Evolutionary conservation across 768 basidiomycete species (phyloP), one percentile per base, ranked within the genome.

Genomic region (Chalciporus sphaerocephalus): DNA sequence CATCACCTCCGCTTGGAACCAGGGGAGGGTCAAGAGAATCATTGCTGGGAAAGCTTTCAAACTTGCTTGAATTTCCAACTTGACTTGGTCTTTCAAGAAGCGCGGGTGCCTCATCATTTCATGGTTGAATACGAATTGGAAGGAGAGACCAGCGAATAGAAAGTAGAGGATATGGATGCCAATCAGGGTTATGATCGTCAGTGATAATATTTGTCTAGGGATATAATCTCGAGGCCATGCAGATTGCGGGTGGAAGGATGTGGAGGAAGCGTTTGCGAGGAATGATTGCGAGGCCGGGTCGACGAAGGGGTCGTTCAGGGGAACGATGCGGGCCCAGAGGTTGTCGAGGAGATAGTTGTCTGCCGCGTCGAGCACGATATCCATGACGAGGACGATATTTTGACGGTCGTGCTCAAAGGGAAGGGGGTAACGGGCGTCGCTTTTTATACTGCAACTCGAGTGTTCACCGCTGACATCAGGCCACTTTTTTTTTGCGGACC

Each of bases 101-200:
- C 89, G 79, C 0, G 96, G 96, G 69, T 99, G 96, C 24, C 78
- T 75, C 85, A 88, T 94, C 92, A 87, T 96, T 17, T 86, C 87
- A 59, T 87, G 87, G 69, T 98, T 92, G 79, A 97, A 99, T 45
- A 98, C 80, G 67, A 75, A 83, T 35, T 68, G 67, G 69, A 91
- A 99, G 3, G 92, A 92, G 20, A 89, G 66, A 34, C 76, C 71
- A n/a, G 92, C 93, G 55, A 97, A 87, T 20, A 85, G 41, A 68
- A 96, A 93, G 68, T 99, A 99, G 38, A 99, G 76, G 39, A 83
- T 18, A 56, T 86, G 79, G 47, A 95, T 88, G 49, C 93, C 93
- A 47, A 91, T 55, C 42, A 88, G 67, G 1, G 92, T 94, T 52
- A 98, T 59, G 20, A 73, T 62, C 51, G 68, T 65, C 48, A 98